Base-by-base conservation (phyloP, 306 rosid species). In the Trifolium repens region DNA sequence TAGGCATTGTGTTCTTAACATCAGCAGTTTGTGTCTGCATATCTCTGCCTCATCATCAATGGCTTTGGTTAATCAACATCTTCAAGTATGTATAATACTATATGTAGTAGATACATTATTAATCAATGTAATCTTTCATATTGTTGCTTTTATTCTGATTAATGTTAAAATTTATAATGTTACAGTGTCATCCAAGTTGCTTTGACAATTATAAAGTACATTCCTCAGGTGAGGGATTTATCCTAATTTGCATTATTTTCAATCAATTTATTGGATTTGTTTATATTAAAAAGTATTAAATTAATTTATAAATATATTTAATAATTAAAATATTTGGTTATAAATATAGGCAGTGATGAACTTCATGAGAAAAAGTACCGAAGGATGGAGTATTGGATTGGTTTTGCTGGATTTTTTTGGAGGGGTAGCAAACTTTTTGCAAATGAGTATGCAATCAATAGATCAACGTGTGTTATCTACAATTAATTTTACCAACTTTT, bases 111-210 rank as follows among this genome's bases (percentile, higher is more conserved):
- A 32, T 32, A 32, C 35, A 32, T 0, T 30, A 37, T 37, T 37
- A 7, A 37, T 37, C 2, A 7, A 37, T 37, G 42, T 5, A 37
- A 37, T 37, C 1, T 37, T 37, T 37, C 42, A 1, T 37, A 39
- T 57, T 24, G 2, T 24, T 54, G 5, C 5, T 4, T 35, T 22
- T 47, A 11, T 78, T 74, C 59, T 87, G 42, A 89, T 67, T 63
- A 72, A 26, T 53, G 69, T 68, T 32, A 1, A 80, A 68, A 77
- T 30, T 52, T 30, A 53, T 66, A 37, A 47, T 75, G 27, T 83
- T 88, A 87, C 93, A 90, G 98, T 87, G 67, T 76, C 57, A 82
- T 90, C 61, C 98, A 90, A 89, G 93, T 90, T 54, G 63, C 68
- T 69, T 85, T 93, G 91, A 86, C 80, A 85, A 40, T 83, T 62